These are phyloP conservation scores for Pythium dissimile DNA, from an alignment of 352 stramenopile species.

Conservation along the genomic window DNA sequence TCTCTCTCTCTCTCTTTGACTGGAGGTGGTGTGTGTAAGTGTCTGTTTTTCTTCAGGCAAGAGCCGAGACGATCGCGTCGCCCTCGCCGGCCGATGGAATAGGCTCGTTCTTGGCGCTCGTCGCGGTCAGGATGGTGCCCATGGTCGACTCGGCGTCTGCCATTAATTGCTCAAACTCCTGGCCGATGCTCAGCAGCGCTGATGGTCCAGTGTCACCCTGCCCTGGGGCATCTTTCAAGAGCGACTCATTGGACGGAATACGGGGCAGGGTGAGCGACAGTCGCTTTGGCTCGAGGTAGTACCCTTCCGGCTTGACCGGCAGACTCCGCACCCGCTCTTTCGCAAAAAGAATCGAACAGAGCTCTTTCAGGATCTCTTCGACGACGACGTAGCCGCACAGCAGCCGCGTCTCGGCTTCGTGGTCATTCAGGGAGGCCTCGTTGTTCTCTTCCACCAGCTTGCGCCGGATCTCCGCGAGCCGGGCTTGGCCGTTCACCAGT, in stretches of 20 bases:
- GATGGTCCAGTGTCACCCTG: not conserved
- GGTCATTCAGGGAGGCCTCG: slow-evolving; percentile 49
- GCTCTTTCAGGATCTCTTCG: slow-evolving; percentile 83
- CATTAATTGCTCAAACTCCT: slow-evolving; percentile 69
- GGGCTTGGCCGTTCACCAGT: slow-evolving; percentile 42
- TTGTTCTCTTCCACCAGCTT: slow-evolving; percentile 71
- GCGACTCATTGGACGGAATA: slow-evolving; percentile 1
- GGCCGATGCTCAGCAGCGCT: slow-evolving; percentile 36
- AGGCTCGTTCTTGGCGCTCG: not conserved
- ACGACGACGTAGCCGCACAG: slow-evolving; percentile 76
- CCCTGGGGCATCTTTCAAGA: not conserved
- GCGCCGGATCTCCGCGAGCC: slow-evolving; percentile 41
- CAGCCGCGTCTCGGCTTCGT: slow-evolving; percentile 61
- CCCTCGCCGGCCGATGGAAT: not conserved
- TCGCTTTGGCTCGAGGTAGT: slow-evolving; percentile 76
- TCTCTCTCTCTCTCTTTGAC: not conserved
- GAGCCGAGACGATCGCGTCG: too few relatives aligned
- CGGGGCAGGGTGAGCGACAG: slow-evolving; percentile 4
- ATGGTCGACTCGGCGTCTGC: slow-evolving; percentile 73
- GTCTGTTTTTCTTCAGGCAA: too few relatives aligned
- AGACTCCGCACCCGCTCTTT: slow-evolving; percentile 68
- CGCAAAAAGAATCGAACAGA: slow-evolving; percentile 78
- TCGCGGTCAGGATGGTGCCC: slow-evolving; percentile 16
- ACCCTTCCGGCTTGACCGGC: slow-evolving; percentile 77
- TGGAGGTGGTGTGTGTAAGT: not conserved